Evolutionary conservation across 768 basidiomycete genomes (phyloP), one percentile per base, ranked within the genome.

Genomic region (Coprinopsis marcescibilis): DNA sequence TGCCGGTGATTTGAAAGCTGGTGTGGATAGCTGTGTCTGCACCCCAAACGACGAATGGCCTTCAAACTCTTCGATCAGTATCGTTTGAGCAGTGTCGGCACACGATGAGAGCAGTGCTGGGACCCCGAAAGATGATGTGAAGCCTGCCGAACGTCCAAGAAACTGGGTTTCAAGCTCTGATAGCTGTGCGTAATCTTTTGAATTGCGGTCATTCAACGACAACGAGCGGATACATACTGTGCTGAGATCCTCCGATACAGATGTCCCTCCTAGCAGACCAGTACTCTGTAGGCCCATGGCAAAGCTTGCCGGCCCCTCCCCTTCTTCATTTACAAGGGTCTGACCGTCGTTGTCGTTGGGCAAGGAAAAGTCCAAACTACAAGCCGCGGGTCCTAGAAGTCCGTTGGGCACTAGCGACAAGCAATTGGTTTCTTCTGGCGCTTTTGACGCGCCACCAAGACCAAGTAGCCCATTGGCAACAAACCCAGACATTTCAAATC

Each of bases 391-490:
- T 10, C 19, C 29, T 12, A 41, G 34, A 12, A 48, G 36, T 24
- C 36, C 32, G 21, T 46, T 51, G 10, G 40, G 33, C 15, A 39
- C 43, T 10, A 38, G n/a, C 12, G 24, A 46, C 4, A 46, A 36
- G 15, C 34, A 24, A 25, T 34, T 23, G 25, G 45, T 12, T 27
- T 38, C 24, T 32, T 21, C 26, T 24, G 38, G 35, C n/a, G 17
- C 14, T 26, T 25, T 40, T 7, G 52, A 41, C 10, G 44, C 52
- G 15, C 53, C 46, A 8, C 29, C 29, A n/a, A 32, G 29, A 32
- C 38, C 38, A 10, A 40, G 25, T 11, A 68, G 49, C 4, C 64
- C 64, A 20, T 61, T 63, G 3, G 63, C 46, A 34, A 50, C 37
- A 49, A 63, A 63, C 48, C 58, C 53, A 15, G 43, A 35, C 52